Evolutionary conservation across 78 protist genomes (phyloP).

Genomic region (Dictyostelium firmibasis): DNA sequence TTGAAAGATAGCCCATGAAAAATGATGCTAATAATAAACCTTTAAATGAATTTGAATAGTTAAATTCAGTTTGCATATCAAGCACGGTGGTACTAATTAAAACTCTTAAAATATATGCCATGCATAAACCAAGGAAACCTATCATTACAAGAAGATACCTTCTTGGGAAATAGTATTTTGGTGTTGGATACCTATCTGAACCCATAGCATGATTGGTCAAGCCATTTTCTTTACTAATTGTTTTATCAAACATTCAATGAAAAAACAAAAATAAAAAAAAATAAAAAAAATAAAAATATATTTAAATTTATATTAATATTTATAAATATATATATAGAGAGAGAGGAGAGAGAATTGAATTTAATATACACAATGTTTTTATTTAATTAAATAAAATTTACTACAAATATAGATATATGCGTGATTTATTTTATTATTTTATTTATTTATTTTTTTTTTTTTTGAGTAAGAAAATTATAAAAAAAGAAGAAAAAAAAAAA

Average conservation of each 20-base stretch:
- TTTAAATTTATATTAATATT: neutral
- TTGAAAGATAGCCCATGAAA: conserved; percentile 53
- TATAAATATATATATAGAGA: neutral
- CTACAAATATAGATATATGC: too few relatives aligned
- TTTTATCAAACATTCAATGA: neutral
- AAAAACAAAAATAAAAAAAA: neutral
- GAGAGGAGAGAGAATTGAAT: too few relatives aligned
- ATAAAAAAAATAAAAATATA: neutral
- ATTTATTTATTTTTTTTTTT: too few relatives aligned
- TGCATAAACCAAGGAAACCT: neutral
- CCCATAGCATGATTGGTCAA: neutral
- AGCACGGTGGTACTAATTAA: conserved; percentile 4
- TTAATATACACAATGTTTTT: too few relatives aligned
- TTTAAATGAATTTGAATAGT: conserved; percentile 11
- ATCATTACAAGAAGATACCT: conserved; percentile 4
- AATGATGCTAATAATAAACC: conserved; percentile 30
- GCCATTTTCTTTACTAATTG: neutral
- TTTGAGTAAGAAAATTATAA: too few relatives aligned
- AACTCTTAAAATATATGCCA: conserved; percentile 45
- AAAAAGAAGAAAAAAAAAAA: too few relatives aligned
- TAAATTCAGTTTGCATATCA: conserved; percentile 22
- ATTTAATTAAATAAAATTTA: too few relatives aligned
- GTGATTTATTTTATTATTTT: too few relatives aligned
- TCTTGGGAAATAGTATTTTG: conserved; percentile 48
- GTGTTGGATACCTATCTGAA: conserved; percentile 17